Percentiles rank a stretch among this genome's conserved stretches.
phyloP scores from a whole-genome alignment of 2,329 filamentous ascomycete genomes.

The Pleomassaria siparia region DNA sequence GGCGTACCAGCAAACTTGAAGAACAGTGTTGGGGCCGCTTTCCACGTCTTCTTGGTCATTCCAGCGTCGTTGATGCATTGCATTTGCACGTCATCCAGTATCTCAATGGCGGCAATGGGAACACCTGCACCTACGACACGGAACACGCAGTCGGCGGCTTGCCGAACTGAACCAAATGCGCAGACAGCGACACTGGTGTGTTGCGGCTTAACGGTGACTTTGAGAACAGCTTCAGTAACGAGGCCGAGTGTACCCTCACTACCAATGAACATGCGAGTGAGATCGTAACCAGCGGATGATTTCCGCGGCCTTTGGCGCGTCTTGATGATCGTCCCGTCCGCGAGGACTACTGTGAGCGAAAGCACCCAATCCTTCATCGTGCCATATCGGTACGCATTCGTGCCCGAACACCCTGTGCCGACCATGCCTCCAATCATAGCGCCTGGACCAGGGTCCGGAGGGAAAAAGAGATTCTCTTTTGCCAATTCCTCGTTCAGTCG shows the following conservation, averaged over 20 bases:
- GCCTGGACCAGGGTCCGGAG: conserved; percentile 85
- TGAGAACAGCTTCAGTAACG: conserved; percentile 87
- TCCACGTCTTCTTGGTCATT: conserved; percentile 65
- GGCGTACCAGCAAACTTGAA: conserved; percentile 74
- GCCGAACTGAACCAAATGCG: conserved; percentile 65
- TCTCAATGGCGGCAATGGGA: conserved; percentile 87
- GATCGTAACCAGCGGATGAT: conserved; percentile 87
- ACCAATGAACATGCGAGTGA: conserved; percentile 86
- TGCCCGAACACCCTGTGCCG: conserved; percentile 75
- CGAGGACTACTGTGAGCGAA: conserved; percentile 81
- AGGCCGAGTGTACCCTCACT: conserved; percentile 90
- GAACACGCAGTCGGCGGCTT: conserved; percentile 77
- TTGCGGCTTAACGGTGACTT: conserved; percentile 78
- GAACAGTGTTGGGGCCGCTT: conserved; percentile 70
- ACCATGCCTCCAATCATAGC: conserved; percentile 92
- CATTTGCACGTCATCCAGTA: conserved; percentile 92
- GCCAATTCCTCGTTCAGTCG: conserved; percentile 76
- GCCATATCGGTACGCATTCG: conserved; percentile 88
- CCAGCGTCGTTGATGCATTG: conserved; percentile 68
- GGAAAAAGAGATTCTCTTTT: conserved; percentile 78
- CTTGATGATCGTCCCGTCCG: conserved; percentile 87
- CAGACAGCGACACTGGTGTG: conserved; percentile 77
- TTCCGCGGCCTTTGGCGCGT: conserved; percentile 86
- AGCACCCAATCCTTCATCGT: conserved; percentile 96
- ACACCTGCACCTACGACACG: conserved; percentile 78